Conservation (phyloP, 768 basidiomycete genomes). For the Calocera cornea region DNA sequence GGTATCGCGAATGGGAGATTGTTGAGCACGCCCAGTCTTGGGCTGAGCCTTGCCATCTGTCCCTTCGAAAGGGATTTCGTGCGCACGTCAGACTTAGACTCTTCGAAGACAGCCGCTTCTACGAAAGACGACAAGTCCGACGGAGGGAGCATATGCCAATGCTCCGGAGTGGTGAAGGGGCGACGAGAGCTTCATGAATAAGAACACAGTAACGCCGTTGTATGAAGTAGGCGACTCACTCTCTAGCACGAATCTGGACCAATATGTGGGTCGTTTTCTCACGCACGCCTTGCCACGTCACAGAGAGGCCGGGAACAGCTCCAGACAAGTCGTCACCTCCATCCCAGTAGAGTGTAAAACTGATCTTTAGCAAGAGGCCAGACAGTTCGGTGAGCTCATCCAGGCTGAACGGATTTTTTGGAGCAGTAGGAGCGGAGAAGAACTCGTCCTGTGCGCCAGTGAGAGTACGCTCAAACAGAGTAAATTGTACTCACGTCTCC, state of each 20-base stretch:
- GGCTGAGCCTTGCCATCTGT: constrained; percentile 60
- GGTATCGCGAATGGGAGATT: constrained; percentile 94
- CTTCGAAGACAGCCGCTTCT: constrained; percentile 61
- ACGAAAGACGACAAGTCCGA: constrained; percentile 61
- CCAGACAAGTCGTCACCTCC: constrained; percentile 30
- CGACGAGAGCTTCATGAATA: constrained; percentile 50
- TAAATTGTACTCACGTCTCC: constrained; percentile 38
- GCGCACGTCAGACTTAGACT: constrained; percentile 17
- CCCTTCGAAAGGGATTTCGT: constrained; percentile 40
- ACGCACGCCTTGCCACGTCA: constrained; percentile 56
- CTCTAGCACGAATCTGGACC: constrained; percentile 71
- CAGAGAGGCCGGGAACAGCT: constrained; percentile 30
- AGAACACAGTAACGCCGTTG: neutral
- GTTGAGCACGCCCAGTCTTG: constrained; percentile 78
- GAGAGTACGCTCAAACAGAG: no score
- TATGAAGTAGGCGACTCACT: constrained; percentile 39
- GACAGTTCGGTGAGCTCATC: constrained; percentile 71
- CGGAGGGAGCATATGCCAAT: constrained; percentile 59
- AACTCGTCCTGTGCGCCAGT: constrained; percentile 54
- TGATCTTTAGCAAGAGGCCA: constrained; percentile 67
- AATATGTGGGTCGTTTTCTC: constrained; percentile 67
- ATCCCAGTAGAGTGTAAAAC: constrained; percentile 67
- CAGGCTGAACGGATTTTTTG: constrained; percentile 63
- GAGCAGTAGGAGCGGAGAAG: constrained; percentile 37
- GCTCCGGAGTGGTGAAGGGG: constrained; percentile 66